Conservation (phyloP, 2,329 filamentous ascomycete genomes). For the Aspergillus felis region DNA sequence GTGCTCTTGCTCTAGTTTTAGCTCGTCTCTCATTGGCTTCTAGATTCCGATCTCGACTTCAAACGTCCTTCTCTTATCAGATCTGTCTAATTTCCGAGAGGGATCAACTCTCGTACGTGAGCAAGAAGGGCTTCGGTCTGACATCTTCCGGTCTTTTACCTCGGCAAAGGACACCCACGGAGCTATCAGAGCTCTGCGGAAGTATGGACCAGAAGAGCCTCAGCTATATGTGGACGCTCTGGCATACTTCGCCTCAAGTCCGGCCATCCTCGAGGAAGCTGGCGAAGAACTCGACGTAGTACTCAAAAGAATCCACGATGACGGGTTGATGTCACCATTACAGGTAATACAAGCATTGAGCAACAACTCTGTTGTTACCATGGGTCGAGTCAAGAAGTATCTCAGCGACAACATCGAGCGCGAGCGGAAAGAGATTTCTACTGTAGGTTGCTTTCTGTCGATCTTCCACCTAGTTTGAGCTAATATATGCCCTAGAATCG, state of each 20-base stretch:
- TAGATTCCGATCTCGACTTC: slow-evolving; percentile 82
- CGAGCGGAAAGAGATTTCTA: slow-evolving; percentile 78
- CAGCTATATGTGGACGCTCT: slow-evolving; percentile 89
- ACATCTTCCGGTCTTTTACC: slow-evolving; percentile 96
- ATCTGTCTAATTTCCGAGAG: slow-evolving; percentile 83
- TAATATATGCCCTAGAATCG: slow-evolving; percentile 57
- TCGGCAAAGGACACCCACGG: slow-evolving; percentile 86
- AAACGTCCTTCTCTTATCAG: slow-evolving; percentile 87
- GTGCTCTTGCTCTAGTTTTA: not conserved
- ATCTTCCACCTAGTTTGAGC: slow-evolving; percentile 3
- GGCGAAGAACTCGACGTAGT: slow-evolving; percentile 80
- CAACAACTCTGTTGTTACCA: slow-evolving; percentile 78
- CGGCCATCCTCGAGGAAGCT: slow-evolving; percentile 76
- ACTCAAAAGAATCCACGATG: slow-evolving; percentile 79
- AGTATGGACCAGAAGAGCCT: slow-evolving; percentile 88
- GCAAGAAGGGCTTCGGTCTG: slow-evolving; percentile 83
- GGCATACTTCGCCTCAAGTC: slow-evolving; percentile 86
- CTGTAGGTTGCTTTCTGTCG: slow-evolving; percentile 29
- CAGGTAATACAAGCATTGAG: slow-evolving; percentile 93
- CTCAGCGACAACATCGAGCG: slow-evolving; percentile 82
- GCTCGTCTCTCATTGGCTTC: slow-evolving; percentile 8
- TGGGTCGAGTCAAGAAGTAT: slow-evolving; percentile 96
- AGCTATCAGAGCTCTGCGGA: slow-evolving; percentile 81
- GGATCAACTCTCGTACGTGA: slow-evolving; percentile 91
- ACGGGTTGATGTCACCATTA: slow-evolving; percentile 88